Base-by-base conservation (phyloP, 2,329 filamentous ascomycete species). In the Aspergillus texensis region DNA sequence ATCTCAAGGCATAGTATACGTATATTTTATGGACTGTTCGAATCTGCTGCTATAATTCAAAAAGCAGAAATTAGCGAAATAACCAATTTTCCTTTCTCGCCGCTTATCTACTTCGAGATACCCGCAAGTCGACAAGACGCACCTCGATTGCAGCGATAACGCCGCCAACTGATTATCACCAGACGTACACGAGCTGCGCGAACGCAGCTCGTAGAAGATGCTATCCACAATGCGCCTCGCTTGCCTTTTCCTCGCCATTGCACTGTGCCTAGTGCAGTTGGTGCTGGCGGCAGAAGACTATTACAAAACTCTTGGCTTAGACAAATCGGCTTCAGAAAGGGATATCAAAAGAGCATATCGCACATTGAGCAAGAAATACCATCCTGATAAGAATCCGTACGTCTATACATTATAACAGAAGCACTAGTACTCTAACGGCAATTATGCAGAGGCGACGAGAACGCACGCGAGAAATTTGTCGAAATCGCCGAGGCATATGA, bases 361-460 rank as follows among this genome's bases (percentile, higher is more conserved):
- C 64, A 89, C 88, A 64, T 84, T 99, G 12, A 96, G 92, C 82
- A 98, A 98, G 80, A 96, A 96, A 78, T 97, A 87, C 78, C 95
- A 99, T 75, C 95, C 95, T 4, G 95, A 99, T 80, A 99, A 99
- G 86, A 98, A 98, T 73, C 93, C 94, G 90, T 95, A 86, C 72
- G 91, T 82, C 19, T 21, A 60, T 52, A 14, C 57, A 61, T 53
- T 55, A n/a, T 9, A 41, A 21, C 19, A 6, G 16, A 36, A 57
- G 32, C 57, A 54, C 24, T 57, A 62, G 48, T 12, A 26, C 21
- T 46, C 52, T 55, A 21, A 57, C 46, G 12, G 21, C 16, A 8
- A 11, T 14, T 24, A n/a, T 26, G 6, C 70, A 95, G 92, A 62
- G 90, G 89, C 68, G 90, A 97, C 76, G 83, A 91, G 19, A 84